phyloP scores from a whole-genome alignment of 108 stramenopile species.

The Nitzschia palea region DNA sequence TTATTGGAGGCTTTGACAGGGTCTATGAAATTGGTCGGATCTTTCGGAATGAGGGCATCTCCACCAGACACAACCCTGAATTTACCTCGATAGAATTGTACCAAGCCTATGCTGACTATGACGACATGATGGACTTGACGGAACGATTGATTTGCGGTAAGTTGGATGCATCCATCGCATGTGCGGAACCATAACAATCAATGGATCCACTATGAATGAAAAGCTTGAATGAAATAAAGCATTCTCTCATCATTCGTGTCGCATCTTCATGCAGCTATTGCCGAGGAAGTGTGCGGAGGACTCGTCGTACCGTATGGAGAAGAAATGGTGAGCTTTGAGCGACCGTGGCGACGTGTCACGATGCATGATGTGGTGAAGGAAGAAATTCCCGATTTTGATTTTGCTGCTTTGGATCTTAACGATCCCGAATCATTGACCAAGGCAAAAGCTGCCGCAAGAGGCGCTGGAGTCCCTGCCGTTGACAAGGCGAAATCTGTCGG shows the following conservation, averaged over 20 bases:
- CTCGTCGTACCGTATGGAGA: constrained; percentile 82
- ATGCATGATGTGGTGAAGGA: constrained; percentile 97
- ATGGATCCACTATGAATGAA: too few relatives aligned
- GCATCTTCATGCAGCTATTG: constrained; percentile 43
- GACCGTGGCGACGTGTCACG: constrained; percentile 94
- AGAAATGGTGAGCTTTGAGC: constrained; percentile 76
- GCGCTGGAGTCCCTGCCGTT: constrained; percentile 75
- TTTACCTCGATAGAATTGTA: constrained; percentile 99
- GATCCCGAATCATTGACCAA: constrained; percentile 67
- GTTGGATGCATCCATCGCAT: constrained; percentile 3
- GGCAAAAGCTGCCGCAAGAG: constrained; percentile 73
- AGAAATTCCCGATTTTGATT: constrained; percentile 88
- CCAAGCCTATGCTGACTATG: constrained; percentile 96
- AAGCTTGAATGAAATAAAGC: too few relatives aligned
- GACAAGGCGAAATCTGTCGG: constrained; percentile 72
- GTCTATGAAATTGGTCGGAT: constrained; percentile 99
- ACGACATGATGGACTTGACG: constrained; percentile 97
- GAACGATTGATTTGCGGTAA: constrained; percentile 85
- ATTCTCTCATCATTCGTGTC: neutral
- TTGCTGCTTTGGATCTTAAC: constrained; percentile 61
- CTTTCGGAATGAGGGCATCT: constrained; percentile 99
- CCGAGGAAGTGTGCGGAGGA: constrained; percentile 73
- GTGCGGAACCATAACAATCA: neutral
- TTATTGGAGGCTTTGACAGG: constrained; percentile 95
- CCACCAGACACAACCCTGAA: constrained; percentile 98